These are phyloP conservation scores for Talaromyces verruculosus DNA, from an alignment of 2,329 filamentous ascomycete genomes.

Conservation along the genomic window DNA sequence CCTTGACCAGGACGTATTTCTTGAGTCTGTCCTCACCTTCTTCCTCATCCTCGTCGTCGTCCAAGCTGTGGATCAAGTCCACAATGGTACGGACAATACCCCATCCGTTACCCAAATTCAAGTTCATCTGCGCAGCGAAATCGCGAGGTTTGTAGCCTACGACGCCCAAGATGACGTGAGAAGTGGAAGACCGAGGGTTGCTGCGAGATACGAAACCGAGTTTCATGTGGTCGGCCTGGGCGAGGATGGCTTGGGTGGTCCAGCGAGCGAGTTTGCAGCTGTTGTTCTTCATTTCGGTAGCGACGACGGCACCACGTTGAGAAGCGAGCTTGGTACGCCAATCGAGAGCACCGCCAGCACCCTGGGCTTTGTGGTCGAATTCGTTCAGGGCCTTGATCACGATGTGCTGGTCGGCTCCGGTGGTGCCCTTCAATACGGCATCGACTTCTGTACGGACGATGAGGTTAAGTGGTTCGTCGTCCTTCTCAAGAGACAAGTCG, in stretches of 20 bases:
- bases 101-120: conserved; percentile 96
- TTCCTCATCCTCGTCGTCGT: conserved; percentile 40
- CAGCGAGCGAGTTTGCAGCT: conserved; percentile 96
- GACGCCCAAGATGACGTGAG: conserved; percentile 92
- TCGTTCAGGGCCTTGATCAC: conserved; percentile 97
- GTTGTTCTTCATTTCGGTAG: conserved; percentile 99
- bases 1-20: conserved; percentile 65
- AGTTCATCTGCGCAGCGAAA: conserved; percentile 96
- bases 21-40: conserved; percentile 37
- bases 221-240: conserved; percentile 98
- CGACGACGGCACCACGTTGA: conserved; percentile 94
- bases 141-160: conserved; percentile 97
- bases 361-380: conserved; percentile 97
- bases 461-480: conserved; percentile 89
- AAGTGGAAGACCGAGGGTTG: conserved; percentile 88
- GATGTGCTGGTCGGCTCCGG: conserved; percentile 85
- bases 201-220: conserved; percentile 94
- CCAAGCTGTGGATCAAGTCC: conserved; percentile 64
- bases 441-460: conserved; percentile 94
- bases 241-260: conserved; percentile 95
- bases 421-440: conserved; percentile 91
- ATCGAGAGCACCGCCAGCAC: conserved; percentile 90
- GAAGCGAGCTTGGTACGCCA: conserved; percentile 94
- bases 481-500: conserved; percentile 84
- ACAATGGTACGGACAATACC: conserved; percentile 97